Evolutionary conservation across 2,329 filamentous ascomycete genomes (phyloP), one percentile per base, ranked within the genome.

Genomic region (Penicillium capsulatum): DNA sequence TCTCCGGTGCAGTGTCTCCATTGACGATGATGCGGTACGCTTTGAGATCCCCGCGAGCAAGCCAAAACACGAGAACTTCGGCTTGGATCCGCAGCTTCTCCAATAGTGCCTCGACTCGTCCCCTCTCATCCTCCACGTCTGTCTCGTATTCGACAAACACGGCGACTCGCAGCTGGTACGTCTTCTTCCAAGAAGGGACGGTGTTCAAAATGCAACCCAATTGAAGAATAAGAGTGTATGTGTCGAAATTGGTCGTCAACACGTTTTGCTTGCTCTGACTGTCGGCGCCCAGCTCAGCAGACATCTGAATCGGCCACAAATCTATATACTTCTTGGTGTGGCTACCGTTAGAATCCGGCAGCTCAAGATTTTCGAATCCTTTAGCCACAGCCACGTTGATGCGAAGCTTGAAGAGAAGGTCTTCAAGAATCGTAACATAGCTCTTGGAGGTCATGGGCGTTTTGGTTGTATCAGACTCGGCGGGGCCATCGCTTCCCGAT

Each of bases 261-360:
- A 92, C 73, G 53, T 79, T 80, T 45, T 75, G 69, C 44, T 74
- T 76, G 47, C 74, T 81, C 57, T 80, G 77, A 1, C 74, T 75
- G 48, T 83, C 80, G 1, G 83, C 72, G 1, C 80, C 77, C 22
- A 92, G 77, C 54, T 91, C 86, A 1, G 87, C 87, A 4, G 87
- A 91, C 86, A 94, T 94, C 51, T 94, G 89, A 37, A 94, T 92
- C 0, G 88, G 88, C 88, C 88, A 94, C 3, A 94, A 68, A 56
- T 94, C 88, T 45, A 94, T 86, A 55, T 83, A 91, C 55, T 81
- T 86, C 58, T 91, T 91, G 3, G 69, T 71, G 37, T 82, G 79
- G 13, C 61, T 57, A 3, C 73, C 74, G 27, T 79, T 71, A 1
- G 72, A 62, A 14, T 77, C 72, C 0, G 88, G 88, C 0, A 87